phyloP scores from a whole-genome alignment of 1,284 basidiomycete species.

The Athelia sp. region DNA sequence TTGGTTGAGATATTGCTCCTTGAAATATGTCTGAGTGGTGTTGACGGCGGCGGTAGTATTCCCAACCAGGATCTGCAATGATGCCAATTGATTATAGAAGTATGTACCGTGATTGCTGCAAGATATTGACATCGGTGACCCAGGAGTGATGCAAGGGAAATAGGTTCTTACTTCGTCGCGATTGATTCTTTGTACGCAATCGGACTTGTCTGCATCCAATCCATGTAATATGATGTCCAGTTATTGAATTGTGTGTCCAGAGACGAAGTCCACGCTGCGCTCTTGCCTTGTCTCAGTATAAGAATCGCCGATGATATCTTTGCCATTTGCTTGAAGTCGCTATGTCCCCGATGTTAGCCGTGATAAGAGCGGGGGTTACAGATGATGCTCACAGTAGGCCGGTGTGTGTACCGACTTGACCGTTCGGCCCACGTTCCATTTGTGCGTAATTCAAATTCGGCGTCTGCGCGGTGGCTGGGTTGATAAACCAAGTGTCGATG shows the following conservation, averaged over 20 bases:
- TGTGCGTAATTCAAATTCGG: slow-evolving; percentile 68
- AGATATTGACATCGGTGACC: slow-evolving; percentile 9
- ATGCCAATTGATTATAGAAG: slow-evolving; percentile 45
- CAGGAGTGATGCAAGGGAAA: slow-evolving; percentile 21
- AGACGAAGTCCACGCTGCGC: slow-evolving; percentile 51
- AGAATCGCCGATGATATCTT: slow-evolving; percentile 58
- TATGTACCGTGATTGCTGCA: slow-evolving; percentile 58
- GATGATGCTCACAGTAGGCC: slow-evolving; percentile 39
- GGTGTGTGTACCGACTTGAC: slow-evolving; percentile 49
- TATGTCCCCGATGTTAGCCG: slow-evolving; percentile 57
- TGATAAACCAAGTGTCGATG: slow-evolving; percentile 57
- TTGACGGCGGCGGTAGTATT: slow-evolving; percentile 36
- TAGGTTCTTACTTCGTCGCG: slow-evolving; percentile 43
- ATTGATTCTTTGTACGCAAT: slow-evolving; percentile 44
- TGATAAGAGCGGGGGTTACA: slow-evolving; percentile 51
- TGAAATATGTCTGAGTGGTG: slow-evolving; percentile 39
- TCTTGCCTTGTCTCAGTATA: slow-evolving; percentile 45
- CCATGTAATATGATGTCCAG: slow-evolving; percentile 48
- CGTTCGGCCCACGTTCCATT: slow-evolving; percentile 54
- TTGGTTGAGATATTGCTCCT: slow-evolving; percentile 37
- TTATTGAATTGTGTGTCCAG: slow-evolving; percentile 43
- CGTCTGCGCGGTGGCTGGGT: slow-evolving; percentile 55
- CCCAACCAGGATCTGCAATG: slow-evolving; percentile 41
- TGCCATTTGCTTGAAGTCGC: slow-evolving; percentile 58
- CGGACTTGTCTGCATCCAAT: slow-evolving; percentile 51